These are phyloP conservation scores for Giardia muris DNA, from an alignment of 208 protist genomes.

Conservation along the genomic window DNA sequence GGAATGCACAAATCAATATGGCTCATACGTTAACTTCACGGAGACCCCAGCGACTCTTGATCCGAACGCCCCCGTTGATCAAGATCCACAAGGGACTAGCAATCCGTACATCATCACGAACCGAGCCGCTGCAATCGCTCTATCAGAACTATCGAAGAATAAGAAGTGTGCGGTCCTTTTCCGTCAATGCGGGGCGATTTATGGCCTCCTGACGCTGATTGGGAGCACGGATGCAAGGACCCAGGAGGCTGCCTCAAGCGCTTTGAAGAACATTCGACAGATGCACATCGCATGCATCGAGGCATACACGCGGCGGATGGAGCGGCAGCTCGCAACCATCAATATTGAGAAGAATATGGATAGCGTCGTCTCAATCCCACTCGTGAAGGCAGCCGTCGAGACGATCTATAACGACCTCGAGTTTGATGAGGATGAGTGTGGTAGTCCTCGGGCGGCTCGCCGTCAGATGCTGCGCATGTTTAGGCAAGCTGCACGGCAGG, in stretches of 20 bases:
- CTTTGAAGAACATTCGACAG: constrained; percentile 2
- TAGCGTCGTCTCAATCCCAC: background rate
- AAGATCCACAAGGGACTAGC: background rate
- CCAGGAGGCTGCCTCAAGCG: background rate
- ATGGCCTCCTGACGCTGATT: constrained; percentile 9
- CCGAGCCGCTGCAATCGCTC: background rate
- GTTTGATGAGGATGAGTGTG: background rate
- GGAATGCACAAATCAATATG: background rate
- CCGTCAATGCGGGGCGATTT: constrained; percentile 12
- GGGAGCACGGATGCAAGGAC: background rate
- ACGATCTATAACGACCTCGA: background rate
- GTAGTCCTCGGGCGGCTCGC: background rate
- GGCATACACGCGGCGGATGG: background rate
- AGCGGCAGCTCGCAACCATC: background rate
- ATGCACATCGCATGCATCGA: background rate
- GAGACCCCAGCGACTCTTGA: background rate
- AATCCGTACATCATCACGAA: constrained; percentile 17
- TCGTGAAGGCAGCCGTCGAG: background rate
- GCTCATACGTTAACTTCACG: constrained; percentile 5
- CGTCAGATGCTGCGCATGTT: background rate
- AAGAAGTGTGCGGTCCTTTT: constrained; percentile 28
- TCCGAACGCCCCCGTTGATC: background rate
- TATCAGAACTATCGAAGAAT: constrained; percentile 6
- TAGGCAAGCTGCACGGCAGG: background rate
- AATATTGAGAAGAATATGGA: background rate